Base-by-base conservation (phyloP, 2,329 filamentous ascomycete genomes). In the Cladophialophora carrionii region DNA sequence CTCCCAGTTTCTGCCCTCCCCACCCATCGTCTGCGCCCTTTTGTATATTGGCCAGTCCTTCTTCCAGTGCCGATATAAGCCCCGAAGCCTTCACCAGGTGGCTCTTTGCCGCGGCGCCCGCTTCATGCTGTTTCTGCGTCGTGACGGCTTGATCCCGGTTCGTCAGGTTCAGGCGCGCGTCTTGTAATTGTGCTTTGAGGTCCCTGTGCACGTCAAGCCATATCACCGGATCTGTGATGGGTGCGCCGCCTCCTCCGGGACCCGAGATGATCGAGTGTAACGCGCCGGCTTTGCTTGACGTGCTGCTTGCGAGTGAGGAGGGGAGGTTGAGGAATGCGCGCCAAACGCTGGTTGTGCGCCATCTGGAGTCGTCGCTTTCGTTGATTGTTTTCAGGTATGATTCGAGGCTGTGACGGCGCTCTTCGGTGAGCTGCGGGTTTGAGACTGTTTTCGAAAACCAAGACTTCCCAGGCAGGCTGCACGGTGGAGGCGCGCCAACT, bases 191-290 rank as follows among this genome's bases (percentile, higher is more conserved):
- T 7, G 78, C 74, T 74, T 88, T 88, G 69, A 88, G 78, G 59
- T 87, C 83, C 2, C 82, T 74, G 72, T 87, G 84, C 66, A 83
- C 83, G 72, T 88, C 86, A 17, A 89, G 78, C 87, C 87, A 89
- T 29, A 85, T 79, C 2, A 82, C 83, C n/a, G 82, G 83, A 70
- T 83, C 82, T 31, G 78, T 80, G 57, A 82, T 81, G 0, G 79
- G 74, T 8, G 71, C 73, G 67, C 72, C 72, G 3, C 68, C 71
- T 34, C 70, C 62, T 54, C 78, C 64, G 0, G 79, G 77, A 4
- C 78, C 78, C 4, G 78, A 79, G 41, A 80, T 74, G 4, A 78
- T 76, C 31, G 78, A 77, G 63, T 82, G 79, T 32, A 82, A 73
- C 26, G 74, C 74, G 1, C 75, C 73, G 0, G 80, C 77, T 3